Percentiles rank a stretch among this genome's conserved stretches.
Conservation (phyloP, 257 asterid genomes). For the Rubia yunnanensis region DNA sequence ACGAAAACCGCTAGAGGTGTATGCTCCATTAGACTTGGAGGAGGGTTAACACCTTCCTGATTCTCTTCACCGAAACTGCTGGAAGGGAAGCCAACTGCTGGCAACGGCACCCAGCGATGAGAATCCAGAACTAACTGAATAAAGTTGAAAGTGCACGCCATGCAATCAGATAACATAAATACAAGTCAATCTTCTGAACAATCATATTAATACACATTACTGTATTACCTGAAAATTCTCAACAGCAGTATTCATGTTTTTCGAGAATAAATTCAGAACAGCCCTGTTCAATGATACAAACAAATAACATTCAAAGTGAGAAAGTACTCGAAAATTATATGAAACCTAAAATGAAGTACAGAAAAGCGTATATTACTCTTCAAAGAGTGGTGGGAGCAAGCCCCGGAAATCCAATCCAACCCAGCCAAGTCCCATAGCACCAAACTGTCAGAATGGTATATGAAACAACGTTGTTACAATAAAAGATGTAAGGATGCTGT, state of each 20-base stretch:
- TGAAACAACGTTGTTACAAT: conserved; percentile 2
- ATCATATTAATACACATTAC: neutral
- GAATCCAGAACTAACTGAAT: conserved; percentile 89
- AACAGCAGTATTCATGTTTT: conserved; percentile 86
- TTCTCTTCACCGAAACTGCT: conserved; percentile 63
- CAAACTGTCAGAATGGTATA: conserved; percentile 47
- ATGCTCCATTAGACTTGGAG: conserved; percentile 93
- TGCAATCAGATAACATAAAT: conserved; percentile 12
- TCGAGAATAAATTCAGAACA: conserved; percentile 70
- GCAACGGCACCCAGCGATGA: conserved; percentile 65
- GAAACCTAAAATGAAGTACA: conserved; percentile 5
- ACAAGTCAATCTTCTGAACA: neutral
- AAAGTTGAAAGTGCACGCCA: conserved; percentile 15
- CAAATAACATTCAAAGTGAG: conserved; percentile 13
- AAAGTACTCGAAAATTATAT: conserved; percentile 13
- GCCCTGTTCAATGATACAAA: conserved; percentile 48
- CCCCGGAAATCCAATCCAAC: conserved; percentile 97
- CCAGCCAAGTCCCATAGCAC: conserved; percentile 97
- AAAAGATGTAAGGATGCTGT: neutral
- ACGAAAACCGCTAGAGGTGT: conserved; percentile 92
- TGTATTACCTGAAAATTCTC: conserved; percentile 80
- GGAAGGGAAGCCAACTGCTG: conserved; percentile 90
- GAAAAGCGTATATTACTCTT: conserved; percentile 52
- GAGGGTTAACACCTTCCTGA: conserved; percentile 74
- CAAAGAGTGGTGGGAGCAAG: conserved; percentile 93